Conservation (phyloP, 164 flowering plant genomes). For the Taxillus chinensis region DNA sequence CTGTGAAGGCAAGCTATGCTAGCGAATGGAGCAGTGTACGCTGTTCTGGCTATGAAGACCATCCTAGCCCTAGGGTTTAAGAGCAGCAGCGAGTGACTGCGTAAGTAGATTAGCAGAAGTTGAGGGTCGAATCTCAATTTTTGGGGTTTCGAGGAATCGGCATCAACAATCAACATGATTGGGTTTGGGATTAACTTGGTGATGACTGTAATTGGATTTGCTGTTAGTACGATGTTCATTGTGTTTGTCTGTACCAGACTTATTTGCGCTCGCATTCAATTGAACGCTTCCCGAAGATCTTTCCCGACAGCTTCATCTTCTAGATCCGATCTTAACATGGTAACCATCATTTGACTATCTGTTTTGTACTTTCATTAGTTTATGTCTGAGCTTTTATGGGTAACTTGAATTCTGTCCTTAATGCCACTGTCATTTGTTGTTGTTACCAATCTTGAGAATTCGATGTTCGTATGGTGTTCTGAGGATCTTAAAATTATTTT, state of each 20-base stretch:
- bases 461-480: not conserved
- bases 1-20: not conserved
- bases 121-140: not conserved
- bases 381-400: not conserved
- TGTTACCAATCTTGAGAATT: not conserved
- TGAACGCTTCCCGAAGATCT: conserved; percentile 57
- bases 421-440: not conserved
- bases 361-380: not conserved
- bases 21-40: not conserved
- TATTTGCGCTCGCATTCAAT: conserved; percentile 74
- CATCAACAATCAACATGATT: conserved; percentile 31
- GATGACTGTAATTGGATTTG: conserved; percentile 93
- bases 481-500: not conserved
- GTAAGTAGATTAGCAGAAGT: not conserved
- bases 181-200: conserved; percentile 73
- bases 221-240: conserved; percentile 82
- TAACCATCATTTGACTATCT: conserved; percentile 14
- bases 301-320: conserved; percentile 47
- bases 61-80: not conserved
- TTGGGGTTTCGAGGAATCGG: not conserved
- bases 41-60: not conserved
- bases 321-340: conserved; percentile 49
- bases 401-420: not conserved
- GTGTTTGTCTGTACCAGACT: conserved; percentile 89
- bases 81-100: not conserved